phyloP scores from a whole-genome alignment of 1,284 basidiomycete species.

The Tylopilus orsonianus region DNA sequence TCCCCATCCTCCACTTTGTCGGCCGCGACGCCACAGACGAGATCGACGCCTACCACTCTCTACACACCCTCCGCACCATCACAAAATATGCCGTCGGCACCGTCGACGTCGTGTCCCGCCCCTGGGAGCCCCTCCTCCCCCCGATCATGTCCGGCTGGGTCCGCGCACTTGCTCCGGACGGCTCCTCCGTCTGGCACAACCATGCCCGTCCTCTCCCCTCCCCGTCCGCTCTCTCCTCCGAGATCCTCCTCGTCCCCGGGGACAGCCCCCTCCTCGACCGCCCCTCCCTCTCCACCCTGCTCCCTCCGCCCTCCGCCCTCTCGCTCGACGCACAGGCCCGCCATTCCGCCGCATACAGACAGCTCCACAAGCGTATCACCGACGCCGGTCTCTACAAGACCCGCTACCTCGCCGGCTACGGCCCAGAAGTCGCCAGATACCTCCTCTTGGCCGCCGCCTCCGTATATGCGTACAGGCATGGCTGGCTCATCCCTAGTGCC shows the following conservation, averaged over 20 bases:
- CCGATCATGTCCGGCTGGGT: conserved; percentile 88
- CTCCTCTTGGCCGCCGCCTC: conserved; percentile 59
- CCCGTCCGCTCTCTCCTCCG: conserved; percentile 45
- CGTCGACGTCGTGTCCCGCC: conserved; percentile 56
- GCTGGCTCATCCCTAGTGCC: conserved; percentile 72
- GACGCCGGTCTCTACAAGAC: conserved; percentile 85
- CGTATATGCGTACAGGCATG: conserved; percentile 59
- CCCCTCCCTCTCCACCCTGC: conserved; percentile 53
- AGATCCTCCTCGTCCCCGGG: conserved; percentile 61
- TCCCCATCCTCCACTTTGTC: conserved; percentile 93
- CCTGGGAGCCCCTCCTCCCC: conserved; percentile 85
- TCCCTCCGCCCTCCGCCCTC: conserved; percentile 52
- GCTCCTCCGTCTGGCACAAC: conserved; percentile 55
- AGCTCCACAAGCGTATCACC: conserved; percentile 74
- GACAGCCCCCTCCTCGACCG: conserved; percentile 30
- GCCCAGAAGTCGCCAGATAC: conserved; percentile 84
- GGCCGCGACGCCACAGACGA: conserved; percentile 96
- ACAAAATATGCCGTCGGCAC: conserved; percentile 73
- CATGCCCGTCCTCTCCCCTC: conserved; percentile 54
- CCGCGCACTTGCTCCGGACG: conserved; percentile 43
- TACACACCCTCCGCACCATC: conserved; percentile 65
- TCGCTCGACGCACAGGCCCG: conserved; percentile 64
- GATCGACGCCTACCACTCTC: conserved; percentile 88
- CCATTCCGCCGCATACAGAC: conserved; percentile 80
- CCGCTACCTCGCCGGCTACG: conserved; percentile 86